Base-by-base conservation (phyloP, 2,329 filamentous ascomycete genomes). In the Drechslerella stenobrocha region DNA sequence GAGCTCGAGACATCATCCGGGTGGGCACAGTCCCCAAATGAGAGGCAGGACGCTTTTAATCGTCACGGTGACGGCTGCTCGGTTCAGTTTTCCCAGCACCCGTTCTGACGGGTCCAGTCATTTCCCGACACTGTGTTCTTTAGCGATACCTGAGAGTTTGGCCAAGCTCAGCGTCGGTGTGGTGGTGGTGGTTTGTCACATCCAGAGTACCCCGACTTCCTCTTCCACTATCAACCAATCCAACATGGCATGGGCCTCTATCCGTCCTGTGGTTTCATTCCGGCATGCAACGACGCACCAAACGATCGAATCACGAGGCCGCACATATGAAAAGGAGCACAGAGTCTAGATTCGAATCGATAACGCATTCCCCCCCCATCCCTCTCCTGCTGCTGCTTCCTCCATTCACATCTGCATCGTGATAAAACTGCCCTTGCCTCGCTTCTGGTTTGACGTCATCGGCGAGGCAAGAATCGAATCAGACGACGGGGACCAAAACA, bases 381-480 rank as follows among this genome's bases (percentile, higher is more conserved):
- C 9, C 9, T 8, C 4, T 42, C 37, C 37, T 20, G 37, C 37
- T 20, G 13, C 7, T 8, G n/a, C 8, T 42, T 2, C 13, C 37
- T n/a, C 37, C 28, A 5, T 30, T 42, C 15, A 18, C 37, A 42
- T n/a, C 37, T 42, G 37, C 37, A 42, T 42, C 37, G 37, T 42
- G 37, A 42, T 42, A 42, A 42, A 37, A 57, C 26, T 47, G 40
- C 61, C 53, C 61, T 53, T 48, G 61, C 58, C 59, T 59, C 61
- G 61, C 47, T 66, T 65, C 58, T 26, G 22, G 52, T 66, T 65
- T 66, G 61, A 66, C 61, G 61, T 66, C 61, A 66, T 66, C 53
- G 53, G 53, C 61, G 61, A 59, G 44, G 53, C 42, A 42, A 15
- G 32, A 44, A 18, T 42, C 37, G 37, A 52, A 57, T 48, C 52